Conservation (phyloP, 805 yeast species). For the Saccharomycopsis sp. region DNA sequence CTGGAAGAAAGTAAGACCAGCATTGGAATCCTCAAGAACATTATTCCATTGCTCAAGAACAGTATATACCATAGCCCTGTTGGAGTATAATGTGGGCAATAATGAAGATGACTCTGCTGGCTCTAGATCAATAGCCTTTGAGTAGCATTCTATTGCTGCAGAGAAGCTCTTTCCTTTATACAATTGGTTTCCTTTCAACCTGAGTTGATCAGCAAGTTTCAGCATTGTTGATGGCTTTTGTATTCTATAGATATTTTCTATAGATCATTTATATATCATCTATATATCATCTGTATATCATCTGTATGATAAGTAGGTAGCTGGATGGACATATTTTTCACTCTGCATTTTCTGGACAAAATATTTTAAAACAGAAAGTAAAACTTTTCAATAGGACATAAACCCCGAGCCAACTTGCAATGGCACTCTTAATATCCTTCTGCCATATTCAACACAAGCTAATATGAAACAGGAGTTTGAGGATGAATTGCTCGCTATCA, state of each 20-base stretch:
- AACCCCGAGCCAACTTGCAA: no score
- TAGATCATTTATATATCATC: no score
- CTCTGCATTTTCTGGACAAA: no score
- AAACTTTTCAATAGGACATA: no score
- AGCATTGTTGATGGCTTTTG: background rate
- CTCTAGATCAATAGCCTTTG: conserved; percentile 46
- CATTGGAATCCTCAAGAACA: conserved; percentile 44
- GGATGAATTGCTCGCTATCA: background rate
- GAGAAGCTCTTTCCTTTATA: conserved; percentile 39
- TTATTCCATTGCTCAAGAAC: conserved; percentile 42
- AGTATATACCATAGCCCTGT: conserved; percentile 59
- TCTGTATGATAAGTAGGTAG: no score
- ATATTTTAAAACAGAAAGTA: no score
- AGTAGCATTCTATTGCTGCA: conserved; percentile 48
- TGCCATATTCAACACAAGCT: no score
- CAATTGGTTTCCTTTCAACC: conserved; percentile 45
- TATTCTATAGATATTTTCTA: no score
- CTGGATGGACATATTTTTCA: no score
- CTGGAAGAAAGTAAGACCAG: conserved; percentile 35
- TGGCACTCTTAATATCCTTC: no score
- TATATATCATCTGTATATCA: no score
- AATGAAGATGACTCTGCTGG: conserved; percentile 40
- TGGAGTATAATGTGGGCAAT: conserved; percentile 41
- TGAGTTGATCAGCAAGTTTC: conserved; percentile 21
- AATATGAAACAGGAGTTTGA: background rate